A percentile compares a stretch with the other conserved stretches of the same genome.
phyloP scores from a whole-genome alignment of 306 rosid species.

The Cicer judaicum region DNA sequence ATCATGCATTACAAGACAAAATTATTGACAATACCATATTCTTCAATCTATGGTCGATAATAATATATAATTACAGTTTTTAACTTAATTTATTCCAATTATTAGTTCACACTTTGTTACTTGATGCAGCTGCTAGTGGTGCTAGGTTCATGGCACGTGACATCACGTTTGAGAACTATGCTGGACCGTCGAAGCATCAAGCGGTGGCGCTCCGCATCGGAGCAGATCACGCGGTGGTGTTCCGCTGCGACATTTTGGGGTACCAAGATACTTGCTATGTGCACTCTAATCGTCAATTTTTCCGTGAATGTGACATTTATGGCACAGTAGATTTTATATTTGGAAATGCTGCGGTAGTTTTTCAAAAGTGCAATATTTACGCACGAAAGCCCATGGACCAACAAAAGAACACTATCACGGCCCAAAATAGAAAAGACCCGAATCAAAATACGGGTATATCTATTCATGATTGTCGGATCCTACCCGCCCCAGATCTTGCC shows the following conservation, averaged over 20 bases:
- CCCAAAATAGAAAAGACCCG: conserved; percentile 90
- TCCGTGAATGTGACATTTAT: conserved; percentile 69
- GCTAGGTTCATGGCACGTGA: conserved; percentile 83
- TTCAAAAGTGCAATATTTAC: conserved; percentile 76
- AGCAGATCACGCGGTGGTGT: conserved; percentile 85
- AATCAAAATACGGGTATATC: conserved; percentile 96
- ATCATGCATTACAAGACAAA: conserved; percentile 17
- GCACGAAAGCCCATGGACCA: conserved; percentile 80
- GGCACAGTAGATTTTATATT: conserved; percentile 90
- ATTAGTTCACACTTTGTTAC: background rate
- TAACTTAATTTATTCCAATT: background rate
- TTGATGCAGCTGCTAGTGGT: conserved; percentile 75
- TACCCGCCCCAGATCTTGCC: conserved; percentile 63
- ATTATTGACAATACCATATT: background rate
- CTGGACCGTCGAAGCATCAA: conserved; percentile 83
- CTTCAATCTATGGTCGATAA: background rate
- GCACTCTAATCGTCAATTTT: conserved; percentile 91
- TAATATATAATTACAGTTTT: background rate
- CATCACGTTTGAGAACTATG: conserved; percentile 76
- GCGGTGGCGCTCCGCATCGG: conserved; percentile 95
- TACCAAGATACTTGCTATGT: conserved; percentile 85
- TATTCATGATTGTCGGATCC: conserved; percentile 74
- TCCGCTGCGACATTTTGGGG: conserved; percentile 63
- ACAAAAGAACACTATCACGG: conserved; percentile 86
- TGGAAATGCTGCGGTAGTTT: conserved; percentile 86